Evolutionary conservation across 495 filamentous ascomycete species (phyloP).

Genomic region (Aspergillus campestris): DNA sequence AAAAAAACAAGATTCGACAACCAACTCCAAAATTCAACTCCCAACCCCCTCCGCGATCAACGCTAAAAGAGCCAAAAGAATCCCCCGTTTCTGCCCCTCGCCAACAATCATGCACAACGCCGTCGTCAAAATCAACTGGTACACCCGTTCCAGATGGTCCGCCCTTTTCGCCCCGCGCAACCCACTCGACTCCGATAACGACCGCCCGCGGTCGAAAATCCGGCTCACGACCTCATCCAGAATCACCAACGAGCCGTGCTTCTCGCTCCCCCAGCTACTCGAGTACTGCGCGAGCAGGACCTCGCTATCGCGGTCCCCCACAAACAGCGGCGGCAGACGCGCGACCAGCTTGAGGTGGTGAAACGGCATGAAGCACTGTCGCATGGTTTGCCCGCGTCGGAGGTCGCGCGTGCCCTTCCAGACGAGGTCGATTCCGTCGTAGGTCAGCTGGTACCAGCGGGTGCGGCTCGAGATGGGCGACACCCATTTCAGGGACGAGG

Average conservation of each 20-base stretch:
- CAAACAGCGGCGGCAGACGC: not conserved
- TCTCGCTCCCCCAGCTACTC: not conserved
- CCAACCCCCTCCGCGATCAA: too few species aligned
- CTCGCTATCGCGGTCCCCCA: not conserved
- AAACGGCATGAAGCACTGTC: constrained; percentile 5
- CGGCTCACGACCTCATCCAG: constrained; percentile 6
- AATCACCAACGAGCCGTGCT: constrained; percentile 6
- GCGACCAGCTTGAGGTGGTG: constrained; percentile 11
- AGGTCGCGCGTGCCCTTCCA: constrained; percentile 13
- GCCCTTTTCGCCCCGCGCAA: not conserved
- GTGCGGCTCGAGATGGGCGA: constrained; percentile 3
- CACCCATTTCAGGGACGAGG: constrained; percentile 4
- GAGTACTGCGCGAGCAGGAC: constrained; percentile 4
- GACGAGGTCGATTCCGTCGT: constrained; percentile 5
- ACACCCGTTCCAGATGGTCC: not conserved
- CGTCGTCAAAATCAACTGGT: constrained; percentile 9
- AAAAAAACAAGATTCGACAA: not conserved
- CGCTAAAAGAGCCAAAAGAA: not conserved
- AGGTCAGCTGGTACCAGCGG: constrained; percentile 5
- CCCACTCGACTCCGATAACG: not conserved
- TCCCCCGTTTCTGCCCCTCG: constrained; percentile 12
- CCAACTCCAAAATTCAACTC: not conserved
- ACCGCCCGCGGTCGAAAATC: not conserved
- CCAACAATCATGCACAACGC: constrained; percentile 16
- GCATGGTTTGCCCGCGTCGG: not conserved